A percentile compares a stretch with the other conserved stretches of the same genome.
Conservation (phyloP, 2,329 filamentous ascomycete species). For the Talaromyces atroroseus region DNA sequence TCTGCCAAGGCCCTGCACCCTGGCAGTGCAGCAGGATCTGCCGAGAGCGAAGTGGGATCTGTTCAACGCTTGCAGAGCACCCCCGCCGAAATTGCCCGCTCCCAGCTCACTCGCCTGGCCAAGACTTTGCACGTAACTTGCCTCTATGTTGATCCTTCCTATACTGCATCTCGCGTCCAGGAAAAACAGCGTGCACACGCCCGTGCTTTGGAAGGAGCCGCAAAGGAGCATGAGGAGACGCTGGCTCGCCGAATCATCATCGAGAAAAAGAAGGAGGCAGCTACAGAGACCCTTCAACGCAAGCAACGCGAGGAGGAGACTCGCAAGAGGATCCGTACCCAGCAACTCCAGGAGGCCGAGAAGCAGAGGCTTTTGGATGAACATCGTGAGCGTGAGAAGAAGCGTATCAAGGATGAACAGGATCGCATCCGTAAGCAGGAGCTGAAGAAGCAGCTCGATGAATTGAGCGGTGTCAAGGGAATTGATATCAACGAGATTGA, state of each 20-base stretch:
- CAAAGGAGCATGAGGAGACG: slow-evolving; percentile 81
- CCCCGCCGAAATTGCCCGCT: slow-evolving; percentile 93
- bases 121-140: slow-evolving; percentile 89
- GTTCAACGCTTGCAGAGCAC: slow-evolving; percentile 97
- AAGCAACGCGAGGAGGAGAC: slow-evolving; percentile 90
- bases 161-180: slow-evolving; percentile 74
- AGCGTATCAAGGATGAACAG: slow-evolving; percentile 77
- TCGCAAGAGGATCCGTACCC: slow-evolving; percentile 77
- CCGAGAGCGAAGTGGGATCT: slow-evolving; percentile 74
- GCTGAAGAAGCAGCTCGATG: slow-evolving; percentile 84
- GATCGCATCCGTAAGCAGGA: slow-evolving; percentile 89
- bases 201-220: slow-evolving; percentile 79
- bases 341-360: slow-evolving; percentile 85
- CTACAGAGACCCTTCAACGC: slow-evolving; percentile 79
- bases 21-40: slow-evolving; percentile 77
- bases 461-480: slow-evolving; percentile 70
- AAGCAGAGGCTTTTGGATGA: slow-evolving; percentile 84
- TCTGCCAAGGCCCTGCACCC: slow-evolving; percentile 87
- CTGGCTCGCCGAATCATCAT: slow-evolving; percentile 85
- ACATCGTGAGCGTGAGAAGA: slow-evolving; percentile 82
- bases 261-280: slow-evolving; percentile 93
- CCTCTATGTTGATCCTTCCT: slow-evolving; percentile 88
- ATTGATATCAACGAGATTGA: slow-evolving; percentile 69
- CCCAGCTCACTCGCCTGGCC: slow-evolving; percentile 84
- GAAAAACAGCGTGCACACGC: slow-evolving; percentile 74